Evolutionary conservation across 2,329 filamentous ascomycete genomes (phyloP), one percentile per base, ranked within the genome.

Genomic region (Clonostachys rhizophaga): DNA sequence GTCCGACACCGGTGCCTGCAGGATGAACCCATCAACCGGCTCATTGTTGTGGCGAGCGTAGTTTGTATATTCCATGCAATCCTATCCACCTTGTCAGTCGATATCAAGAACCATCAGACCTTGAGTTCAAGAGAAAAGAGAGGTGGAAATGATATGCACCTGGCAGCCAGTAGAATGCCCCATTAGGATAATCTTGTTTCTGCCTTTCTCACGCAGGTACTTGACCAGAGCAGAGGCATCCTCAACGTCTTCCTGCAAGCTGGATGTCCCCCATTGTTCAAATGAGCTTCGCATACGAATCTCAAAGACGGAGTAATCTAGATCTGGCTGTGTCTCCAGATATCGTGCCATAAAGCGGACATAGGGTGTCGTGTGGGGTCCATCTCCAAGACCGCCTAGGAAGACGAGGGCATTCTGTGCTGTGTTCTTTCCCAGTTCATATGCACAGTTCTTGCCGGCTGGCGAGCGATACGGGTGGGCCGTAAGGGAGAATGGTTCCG

Each of bases 1-100:
- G 62, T 96, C 90, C 2, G 83, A 89, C 5, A 91, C 84, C 0
- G 88, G 84, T 0, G 86, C 89, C 63, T 95, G 91, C 47, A 96
- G 68, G 41, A 96, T 86, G 43, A 83, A 84, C 35, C 86, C 91
- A 50, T 94, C 81, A 2, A 95, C 68, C 0, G 80, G 77, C 12
- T 78, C 67, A 39, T 66, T 64, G 6, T 58, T 57, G 35, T 71
- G 56, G 52, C 70, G 70, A 43, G 61, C 59, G 20, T 69, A 69
- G 46, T 71, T 63, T 17, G 68, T 68, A 47, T 82, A 83, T 52
- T 76, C 75, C 63, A 81, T 75, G 50, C 74, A 79, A 55, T 82
- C 79, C 76, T 82, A 42, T 6, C 13, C 11, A 18, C 12, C 34
- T 18, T 13, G 30, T n/a, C 14, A 33, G 20, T 30, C 34, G 18